A percentile compares a stretch with the other conserved stretches of the same genome.
Evolutionary conservation across 2,329 filamentous ascomycete genomes (phyloP).

Genomic region (Stagonosporopsis cucurbitacearum): DNA sequence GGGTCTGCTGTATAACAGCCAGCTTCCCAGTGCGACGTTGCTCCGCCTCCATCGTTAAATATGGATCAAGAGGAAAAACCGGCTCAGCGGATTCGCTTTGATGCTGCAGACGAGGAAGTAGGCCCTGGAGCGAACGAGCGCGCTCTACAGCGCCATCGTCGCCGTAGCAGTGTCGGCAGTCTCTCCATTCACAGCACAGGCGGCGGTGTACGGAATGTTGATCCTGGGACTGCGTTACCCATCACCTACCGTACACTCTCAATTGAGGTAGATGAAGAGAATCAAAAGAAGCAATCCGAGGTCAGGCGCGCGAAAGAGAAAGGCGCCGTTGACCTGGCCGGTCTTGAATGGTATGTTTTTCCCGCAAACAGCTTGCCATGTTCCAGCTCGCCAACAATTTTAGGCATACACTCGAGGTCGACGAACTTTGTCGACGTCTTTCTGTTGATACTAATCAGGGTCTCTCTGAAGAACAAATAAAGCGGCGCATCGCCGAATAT

Average conservation of each 20-base stretch:
- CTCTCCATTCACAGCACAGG: conserved; percentile 44
- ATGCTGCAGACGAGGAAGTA: conserved; percentile 44
- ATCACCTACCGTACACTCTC: conserved; percentile 55
- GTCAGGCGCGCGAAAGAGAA: conserved; percentile 44
- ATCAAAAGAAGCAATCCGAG: conserved; percentile 36
- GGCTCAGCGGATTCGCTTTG: conserved; percentile 28
- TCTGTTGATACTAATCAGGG: conserved; percentile 63
- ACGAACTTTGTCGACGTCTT: conserved; percentile 67
- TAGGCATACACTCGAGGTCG: conserved; percentile 63
- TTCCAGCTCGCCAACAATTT: neutral
- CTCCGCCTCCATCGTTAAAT: neutral
- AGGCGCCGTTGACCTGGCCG: conserved; percentile 50
- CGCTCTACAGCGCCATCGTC: conserved; percentile 29
- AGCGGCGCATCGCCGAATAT: conserved; percentile 63
- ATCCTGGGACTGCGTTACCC: conserved; percentile 52
- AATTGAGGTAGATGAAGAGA: conserved; percentile 51
- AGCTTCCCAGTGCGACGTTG: conserved; percentile 11
- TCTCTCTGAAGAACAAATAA: conserved; percentile 65
- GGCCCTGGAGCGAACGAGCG: conserved; percentile 33
- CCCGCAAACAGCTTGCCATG: too few species aligned
- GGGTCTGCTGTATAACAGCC: conserved; percentile 18
- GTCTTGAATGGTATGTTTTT: conserved; percentile 62
- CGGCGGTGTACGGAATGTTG: conserved; percentile 45
- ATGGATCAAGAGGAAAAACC: conserved; percentile 40
- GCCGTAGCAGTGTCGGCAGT: conserved; percentile 46